Evolutionary conservation across 2,329 filamentous ascomycete genomes (phyloP).

Genomic region (Venturia aucupariae): DNA sequence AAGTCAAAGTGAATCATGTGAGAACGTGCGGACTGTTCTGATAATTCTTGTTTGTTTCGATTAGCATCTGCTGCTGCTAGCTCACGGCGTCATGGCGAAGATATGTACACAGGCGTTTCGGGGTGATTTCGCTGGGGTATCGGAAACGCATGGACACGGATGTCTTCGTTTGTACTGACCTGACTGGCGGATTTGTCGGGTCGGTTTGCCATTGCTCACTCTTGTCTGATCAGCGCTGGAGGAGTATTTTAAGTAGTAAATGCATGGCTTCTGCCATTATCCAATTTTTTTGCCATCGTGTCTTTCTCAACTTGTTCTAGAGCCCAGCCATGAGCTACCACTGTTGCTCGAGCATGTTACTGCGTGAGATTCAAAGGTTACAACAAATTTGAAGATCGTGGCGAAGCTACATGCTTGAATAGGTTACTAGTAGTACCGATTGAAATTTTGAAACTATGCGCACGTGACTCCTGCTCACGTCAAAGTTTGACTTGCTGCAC

Average conservation of each 20-base stretch:
- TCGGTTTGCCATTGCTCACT: not conserved
- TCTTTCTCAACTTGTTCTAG: not conserved
- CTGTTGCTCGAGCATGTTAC: no score
- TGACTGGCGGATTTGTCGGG: not conserved
- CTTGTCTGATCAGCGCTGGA: not conserved
- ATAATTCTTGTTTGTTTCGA: not conserved
- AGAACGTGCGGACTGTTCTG: not conserved
- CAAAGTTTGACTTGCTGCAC: not conserved
- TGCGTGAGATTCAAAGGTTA: no score
- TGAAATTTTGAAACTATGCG: no score
- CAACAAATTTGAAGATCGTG: no score
- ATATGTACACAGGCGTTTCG: constrained; percentile 2
- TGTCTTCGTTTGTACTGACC: not conserved
- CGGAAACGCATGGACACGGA: not conserved
- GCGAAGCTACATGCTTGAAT: no score
- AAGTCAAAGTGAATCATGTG: constrained; percentile 1
- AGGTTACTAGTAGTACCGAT: no score
- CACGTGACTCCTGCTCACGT: not conserved
- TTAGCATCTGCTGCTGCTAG: constrained; percentile 4
- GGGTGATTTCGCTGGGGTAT: not conserved
- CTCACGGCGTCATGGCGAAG: constrained; percentile 1
- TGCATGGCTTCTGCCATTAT: not conserved
- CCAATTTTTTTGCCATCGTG: not conserved
- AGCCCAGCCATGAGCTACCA: no score
- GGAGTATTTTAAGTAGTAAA: constrained; percentile 5